These are phyloP conservation scores for Tricholoma furcatifolium DNA, from an alignment of 768 basidiomycete species.

Conservation along the genomic window DNA sequence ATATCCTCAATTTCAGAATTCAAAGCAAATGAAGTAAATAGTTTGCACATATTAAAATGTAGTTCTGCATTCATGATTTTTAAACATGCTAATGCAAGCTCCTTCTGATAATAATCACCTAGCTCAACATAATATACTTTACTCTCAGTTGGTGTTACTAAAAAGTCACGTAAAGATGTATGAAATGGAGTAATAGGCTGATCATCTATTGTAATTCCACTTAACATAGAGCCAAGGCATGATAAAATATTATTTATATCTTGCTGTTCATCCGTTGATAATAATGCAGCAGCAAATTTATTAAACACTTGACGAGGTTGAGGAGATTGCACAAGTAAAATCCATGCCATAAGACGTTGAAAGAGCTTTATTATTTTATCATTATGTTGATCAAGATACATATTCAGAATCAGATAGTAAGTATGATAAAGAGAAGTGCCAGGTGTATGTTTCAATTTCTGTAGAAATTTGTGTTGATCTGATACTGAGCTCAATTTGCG, in stretches of 20 bases:
- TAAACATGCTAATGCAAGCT: constrained; percentile 5
- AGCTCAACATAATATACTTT: background rate
- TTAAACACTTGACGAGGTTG: background rate
- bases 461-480: background rate
- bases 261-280: background rate
- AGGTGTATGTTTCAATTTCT: background rate
- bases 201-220: background rate
- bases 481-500: background rate
- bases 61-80: constrained; percentile 7
- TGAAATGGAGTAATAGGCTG: background rate
- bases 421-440: background rate
- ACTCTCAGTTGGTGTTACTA: background rate
- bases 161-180: background rate
- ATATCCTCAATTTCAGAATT: constrained; percentile 7
- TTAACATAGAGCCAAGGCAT: background rate
- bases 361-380: background rate
- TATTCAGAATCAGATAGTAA: background rate
- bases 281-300: background rate
- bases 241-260: background rate
- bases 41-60: constrained; percentile 16
- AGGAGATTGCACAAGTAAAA: background rate
- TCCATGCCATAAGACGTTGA: background rate
- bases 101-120: background rate
- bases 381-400: background rate
- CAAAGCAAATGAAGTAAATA: constrained; percentile 7